Evolutionary conservation across 306 rosid genomes (phyloP).

Genomic region (Inga laurina): DNA sequence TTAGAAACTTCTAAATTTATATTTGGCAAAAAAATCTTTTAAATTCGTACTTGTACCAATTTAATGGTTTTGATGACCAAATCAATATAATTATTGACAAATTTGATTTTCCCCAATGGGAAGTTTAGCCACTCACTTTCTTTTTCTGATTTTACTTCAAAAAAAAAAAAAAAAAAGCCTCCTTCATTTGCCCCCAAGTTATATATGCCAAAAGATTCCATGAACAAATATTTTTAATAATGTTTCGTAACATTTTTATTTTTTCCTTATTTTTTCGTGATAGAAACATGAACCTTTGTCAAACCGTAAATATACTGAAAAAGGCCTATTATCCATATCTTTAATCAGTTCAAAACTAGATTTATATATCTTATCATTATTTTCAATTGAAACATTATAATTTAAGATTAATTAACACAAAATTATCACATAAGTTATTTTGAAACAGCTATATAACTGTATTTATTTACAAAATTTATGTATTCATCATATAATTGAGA

Average conservation of each 20-base stretch:
- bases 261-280: neutral
- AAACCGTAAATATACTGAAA: neutral
- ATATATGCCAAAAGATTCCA: too few species aligned
- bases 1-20: too few species aligned
- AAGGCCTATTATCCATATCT: neutral
- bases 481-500: too few species aligned
- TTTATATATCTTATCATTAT: neutral
- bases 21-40: too few species aligned
- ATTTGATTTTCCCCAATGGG: too few species aligned
- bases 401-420: too few species aligned
- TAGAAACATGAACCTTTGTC: neutral
- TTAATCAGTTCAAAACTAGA: neutral
- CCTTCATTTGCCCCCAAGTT: neutral
- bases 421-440: too few species aligned
- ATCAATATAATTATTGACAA: neutral
- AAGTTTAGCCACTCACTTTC: neutral
- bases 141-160: too few species aligned
- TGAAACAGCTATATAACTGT: neutral
- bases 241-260: neutral
- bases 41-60: neutral
- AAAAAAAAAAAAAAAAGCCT: too few species aligned
- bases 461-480: too few species aligned
- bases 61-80: neutral
- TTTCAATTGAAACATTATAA: neutral
- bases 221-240: too few species aligned